Conservation (phyloP, 805 yeast species). For the Torulaspora indica region DNA sequence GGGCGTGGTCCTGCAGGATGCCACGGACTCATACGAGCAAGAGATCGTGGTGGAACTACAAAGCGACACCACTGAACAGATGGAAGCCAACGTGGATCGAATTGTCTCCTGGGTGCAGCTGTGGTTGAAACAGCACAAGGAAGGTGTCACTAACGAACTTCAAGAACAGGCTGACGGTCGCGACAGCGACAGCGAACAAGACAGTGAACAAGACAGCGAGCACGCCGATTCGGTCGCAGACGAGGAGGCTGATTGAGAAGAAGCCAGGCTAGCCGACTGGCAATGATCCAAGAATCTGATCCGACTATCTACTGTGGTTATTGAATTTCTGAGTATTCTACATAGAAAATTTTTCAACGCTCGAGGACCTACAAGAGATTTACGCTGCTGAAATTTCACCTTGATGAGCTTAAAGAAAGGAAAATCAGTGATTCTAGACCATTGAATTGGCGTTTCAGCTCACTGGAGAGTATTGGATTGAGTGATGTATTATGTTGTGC, state of each 20-base stretch:
- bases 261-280: no score
- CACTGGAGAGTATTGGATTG: not conserved
- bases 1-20: constrained; percentile 87
- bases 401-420: not conserved
- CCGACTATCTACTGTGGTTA: not conserved
- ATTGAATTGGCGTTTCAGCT: not conserved
- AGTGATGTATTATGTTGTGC: constrained; percentile 27
- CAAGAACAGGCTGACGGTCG: constrained; percentile 14
- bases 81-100: constrained; percentile 79
- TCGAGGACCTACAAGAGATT: constrained; percentile 1
- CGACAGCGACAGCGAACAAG: constrained; percentile 8
- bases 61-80: constrained; percentile 67
- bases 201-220: constrained; percentile 3
- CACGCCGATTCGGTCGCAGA: not conserved
- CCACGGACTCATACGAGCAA: constrained; percentile 71
- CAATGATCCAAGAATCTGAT: no score
- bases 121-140: constrained; percentile 67
- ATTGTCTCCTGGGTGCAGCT: constrained; percentile 65
- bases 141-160: constrained; percentile 54
- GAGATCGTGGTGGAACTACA: constrained; percentile 76
- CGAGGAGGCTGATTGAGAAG: not conserved
- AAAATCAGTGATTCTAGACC: not conserved
- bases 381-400: constrained; percentile 1
- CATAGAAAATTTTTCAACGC: constrained; percentile 10
- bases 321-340: not conserved